Conservation (phyloP, 2,329 filamentous ascomycete genomes). For the Colletotrichum endophyticum region DNA sequence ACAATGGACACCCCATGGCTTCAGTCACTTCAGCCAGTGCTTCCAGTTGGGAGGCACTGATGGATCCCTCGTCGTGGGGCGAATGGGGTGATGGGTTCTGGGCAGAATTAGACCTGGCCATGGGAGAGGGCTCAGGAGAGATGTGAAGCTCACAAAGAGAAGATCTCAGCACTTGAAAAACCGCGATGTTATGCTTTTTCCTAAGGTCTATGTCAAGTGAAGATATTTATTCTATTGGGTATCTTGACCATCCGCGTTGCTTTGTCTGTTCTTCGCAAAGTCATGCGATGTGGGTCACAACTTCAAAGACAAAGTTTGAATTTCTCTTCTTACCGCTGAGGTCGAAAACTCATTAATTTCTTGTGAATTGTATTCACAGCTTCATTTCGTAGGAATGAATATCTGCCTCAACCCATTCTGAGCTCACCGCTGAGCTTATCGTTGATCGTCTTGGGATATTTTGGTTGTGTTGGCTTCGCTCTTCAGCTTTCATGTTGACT, state of each 20-base stretch:
- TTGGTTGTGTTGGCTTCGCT: not conserved
- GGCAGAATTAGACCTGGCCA: not conserved
- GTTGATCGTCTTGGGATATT: not conserved
- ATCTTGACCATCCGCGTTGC: not conserved
- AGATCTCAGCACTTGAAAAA: not conserved
- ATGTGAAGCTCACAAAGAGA: not conserved
- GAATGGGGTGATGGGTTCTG: not conserved
- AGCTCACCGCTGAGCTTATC: not conserved
- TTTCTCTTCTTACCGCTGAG: not conserved
- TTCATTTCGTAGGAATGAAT: not conserved
- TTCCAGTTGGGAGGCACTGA: not conserved
- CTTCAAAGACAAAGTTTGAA: not conserved
- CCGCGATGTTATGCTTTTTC: accelerated
- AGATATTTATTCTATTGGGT: too few species aligned
- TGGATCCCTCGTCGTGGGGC: not conserved
- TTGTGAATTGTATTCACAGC: not conserved
- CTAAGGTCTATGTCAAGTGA: not conserved
- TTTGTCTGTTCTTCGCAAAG: not conserved
- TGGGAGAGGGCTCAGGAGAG: not conserved
- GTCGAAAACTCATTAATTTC: accelerated
- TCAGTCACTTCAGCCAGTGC: not conserved
- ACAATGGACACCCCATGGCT: not conserved
- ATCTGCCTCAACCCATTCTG: not conserved
- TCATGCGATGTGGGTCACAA: not conserved
- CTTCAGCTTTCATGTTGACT: not conserved